Evolutionary conservation across 805 yeast species (phyloP), one percentile per base, ranked within the genome.

Genomic region (Metschnikowia koreensis): DNA sequence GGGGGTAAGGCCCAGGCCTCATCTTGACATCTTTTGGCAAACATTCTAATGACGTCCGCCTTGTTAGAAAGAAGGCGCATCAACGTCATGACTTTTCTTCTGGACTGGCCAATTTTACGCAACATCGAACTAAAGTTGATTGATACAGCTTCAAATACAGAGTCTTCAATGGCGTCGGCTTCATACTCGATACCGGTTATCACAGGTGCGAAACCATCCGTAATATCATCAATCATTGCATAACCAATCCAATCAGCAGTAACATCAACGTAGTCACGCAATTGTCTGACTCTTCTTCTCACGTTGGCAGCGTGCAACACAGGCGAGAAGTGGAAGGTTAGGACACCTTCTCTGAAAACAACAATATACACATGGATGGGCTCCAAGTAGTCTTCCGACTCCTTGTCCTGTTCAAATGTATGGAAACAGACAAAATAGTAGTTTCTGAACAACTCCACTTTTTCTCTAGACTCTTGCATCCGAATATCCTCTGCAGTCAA

Each of bases 351-450:
- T 29, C 78, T 68, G 69, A 83, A 83, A 1, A 83, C 87, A 41
- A 83, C 81, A 58, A 83, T 75, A 68, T 87, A 87, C 33, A 87
- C 86, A 61, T 65, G 57, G 59, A 87, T 84, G 26, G 92, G 92
- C 61, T 87, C 94, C 64, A 87, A 73, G 66, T 87, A 92, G 56
- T 89, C 96, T 61, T 87, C 94, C 48, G 88, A 81, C 66, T 84
- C 94, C 47, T 64, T 63, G 59, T 93, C 97, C 26, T 87, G 84
- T 65, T 91, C 97, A 70, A 94, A 94, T 4, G 98, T 89, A 68
- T 94, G 97, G 81, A 94, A 94, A 79, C 96, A 89, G 40, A 94
- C 96, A 74, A 94, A 91, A 70, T 94, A 93, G 70, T 93, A 93
- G 59, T 82, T 81, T 61, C 84, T 82, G 79, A 93, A 93, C 55